Evolutionary conservation across 257 asterid genomes (phyloP), one percentile per base, ranked within the genome.

Genomic region (Thymus mandschuricus): DNA sequence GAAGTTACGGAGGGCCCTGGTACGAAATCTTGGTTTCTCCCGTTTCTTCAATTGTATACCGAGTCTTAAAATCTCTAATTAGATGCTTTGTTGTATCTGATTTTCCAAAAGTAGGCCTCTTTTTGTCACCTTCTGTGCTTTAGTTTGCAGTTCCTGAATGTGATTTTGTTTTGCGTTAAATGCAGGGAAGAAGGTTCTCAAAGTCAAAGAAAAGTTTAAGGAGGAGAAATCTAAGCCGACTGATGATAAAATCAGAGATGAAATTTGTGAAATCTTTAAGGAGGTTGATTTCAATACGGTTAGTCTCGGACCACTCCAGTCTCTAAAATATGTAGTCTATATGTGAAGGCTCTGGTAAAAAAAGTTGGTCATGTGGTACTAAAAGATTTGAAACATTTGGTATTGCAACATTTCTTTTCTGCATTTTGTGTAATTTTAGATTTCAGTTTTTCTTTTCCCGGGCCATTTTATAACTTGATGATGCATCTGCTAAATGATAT

Each of bases 241-340:
- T 8, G 83, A 88, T 56, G 83, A 84, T 70, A 84, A 86, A 64
- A 83, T 86, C 33, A 78, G 69, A 65, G 68, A 62, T 21, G 81
- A 82, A 3, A 79, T 86, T 55, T 73, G 85, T 78, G 84, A 80
- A 68, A 82, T 82, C 58, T 87, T 88, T 45, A 86, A 86, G 63
- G 88, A 80, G 58, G 91, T 88, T 8, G 89, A 88, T 77, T 88
- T 88, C 81, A 84, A 80, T 72, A 88, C 88, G 78, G 95, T 86
- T 68, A 64, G 92, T 70, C n/a, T 59, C 56, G 55, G 35, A 33
- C 54, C 6, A 30, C 70, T 64, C 15, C 51, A n/a, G 21, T 29
- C 43, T 41, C 10, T 57, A 27, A 13, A 46, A 45, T 21, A 40
- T 10, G 8, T 34, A 34, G 10, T 70, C 56, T 70, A 34, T 55